phyloP scores from a whole-genome alignment of 2,329 filamentous ascomycete genomes.

The Xylaria sp. region DNA sequence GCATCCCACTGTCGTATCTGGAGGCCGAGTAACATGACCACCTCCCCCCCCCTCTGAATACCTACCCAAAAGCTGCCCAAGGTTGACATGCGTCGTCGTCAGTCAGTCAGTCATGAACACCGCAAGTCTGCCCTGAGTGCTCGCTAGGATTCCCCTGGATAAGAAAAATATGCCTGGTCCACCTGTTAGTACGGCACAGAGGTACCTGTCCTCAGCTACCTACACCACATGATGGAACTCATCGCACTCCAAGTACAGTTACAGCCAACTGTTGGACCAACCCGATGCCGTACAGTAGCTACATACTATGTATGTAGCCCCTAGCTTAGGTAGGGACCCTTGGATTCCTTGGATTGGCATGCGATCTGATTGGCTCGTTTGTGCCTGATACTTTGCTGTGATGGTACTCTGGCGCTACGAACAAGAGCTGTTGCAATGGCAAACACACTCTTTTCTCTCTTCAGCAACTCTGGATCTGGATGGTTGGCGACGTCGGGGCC shows the following conservation, averaged over 20 bases:
- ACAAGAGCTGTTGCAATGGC: not conserved
- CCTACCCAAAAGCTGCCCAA: constrained; percentile 10
- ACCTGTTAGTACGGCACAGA: no score
- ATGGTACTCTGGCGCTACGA: not conserved
- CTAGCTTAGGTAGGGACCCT: not conserved
- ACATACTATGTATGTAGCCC: not conserved
- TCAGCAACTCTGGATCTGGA: not conserved
- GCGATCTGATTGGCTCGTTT: not conserved
- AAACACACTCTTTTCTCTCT: not conserved
- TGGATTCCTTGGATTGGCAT: not conserved
- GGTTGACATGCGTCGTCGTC: not conserved
- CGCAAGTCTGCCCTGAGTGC: not conserved
- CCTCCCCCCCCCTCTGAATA: not conserved
- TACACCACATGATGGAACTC: not conserved
- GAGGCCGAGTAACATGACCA: not conserved
- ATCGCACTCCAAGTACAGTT: no score
- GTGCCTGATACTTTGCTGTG: not conserved
- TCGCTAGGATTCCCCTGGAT: not conserved
- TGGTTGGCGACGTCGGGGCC: not conserved
- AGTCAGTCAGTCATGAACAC: not conserved
- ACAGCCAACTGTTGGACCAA: no score
- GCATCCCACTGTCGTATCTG: not conserved
- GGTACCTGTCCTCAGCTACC: not conserved
- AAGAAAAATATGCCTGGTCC: not conserved
- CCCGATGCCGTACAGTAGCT: not conserved